A percentile compares a stretch with the other conserved stretches of the same genome.
Evolutionary conservation across 2,329 filamentous ascomycete genomes (phyloP).

Genomic region (Ceratocystis ficicola): DNA sequence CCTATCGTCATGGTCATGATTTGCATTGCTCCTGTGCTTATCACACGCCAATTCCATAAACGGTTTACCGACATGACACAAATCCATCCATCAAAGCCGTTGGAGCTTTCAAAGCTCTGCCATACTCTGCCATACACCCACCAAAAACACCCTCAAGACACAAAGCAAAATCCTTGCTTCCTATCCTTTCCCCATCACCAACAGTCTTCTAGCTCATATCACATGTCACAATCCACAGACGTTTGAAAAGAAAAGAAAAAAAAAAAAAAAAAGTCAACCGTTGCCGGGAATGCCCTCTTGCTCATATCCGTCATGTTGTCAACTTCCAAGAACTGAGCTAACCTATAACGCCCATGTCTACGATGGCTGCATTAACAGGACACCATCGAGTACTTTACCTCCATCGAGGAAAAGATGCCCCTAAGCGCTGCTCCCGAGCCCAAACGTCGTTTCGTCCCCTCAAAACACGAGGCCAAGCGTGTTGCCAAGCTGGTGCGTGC

Average conservation of each 20-base stretch:
- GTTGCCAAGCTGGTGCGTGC: conserved; percentile 96
- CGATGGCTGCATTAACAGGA: conserved; percentile 37
- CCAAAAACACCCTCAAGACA: not conserved
- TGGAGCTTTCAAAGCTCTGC: not conserved
- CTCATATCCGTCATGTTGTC: not conserved
- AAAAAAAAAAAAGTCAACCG: not conserved
- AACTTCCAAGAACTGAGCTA: not conserved
- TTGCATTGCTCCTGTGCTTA: not conserved
- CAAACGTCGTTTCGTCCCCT: conserved; percentile 88
- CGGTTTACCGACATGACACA: not conserved
- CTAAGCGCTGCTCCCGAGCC: conserved; percentile 89
- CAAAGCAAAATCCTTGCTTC: not conserved
- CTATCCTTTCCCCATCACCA: not conserved
- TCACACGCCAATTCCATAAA: not conserved
- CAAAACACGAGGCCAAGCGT: conserved; percentile 90
- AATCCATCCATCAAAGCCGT: not conserved
- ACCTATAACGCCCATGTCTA: not conserved
- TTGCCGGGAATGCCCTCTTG: not conserved
- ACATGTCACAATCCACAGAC: not conserved
- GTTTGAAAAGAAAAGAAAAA: too few species aligned
- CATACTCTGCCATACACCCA: not conserved
- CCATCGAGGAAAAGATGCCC: conserved; percentile 84
- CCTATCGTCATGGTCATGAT: not conserved
- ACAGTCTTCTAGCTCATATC: not conserved
- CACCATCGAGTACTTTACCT: conserved; percentile 87